Percentiles rank a stretch among this genome's conserved stretches.
phyloP scores from a whole-genome alignment of 768 basidiomycete genomes.

The Podaxis sp. region DNA sequence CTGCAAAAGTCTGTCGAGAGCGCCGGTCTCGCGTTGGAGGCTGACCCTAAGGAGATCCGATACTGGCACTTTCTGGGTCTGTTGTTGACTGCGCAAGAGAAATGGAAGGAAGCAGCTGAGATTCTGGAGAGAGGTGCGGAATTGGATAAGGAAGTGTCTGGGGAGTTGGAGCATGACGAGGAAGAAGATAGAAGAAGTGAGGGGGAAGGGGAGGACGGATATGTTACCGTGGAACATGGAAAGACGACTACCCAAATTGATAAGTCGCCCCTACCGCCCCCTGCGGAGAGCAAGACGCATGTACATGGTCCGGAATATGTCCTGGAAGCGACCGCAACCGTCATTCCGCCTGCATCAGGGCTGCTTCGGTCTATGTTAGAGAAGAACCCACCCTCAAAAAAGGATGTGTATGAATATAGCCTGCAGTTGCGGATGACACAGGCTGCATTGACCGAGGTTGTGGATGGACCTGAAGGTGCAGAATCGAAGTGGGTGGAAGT shows the following conservation, averaged over 20 bases:
- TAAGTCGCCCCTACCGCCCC: neutral
- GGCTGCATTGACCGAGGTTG: slow-evolving; percentile 74
- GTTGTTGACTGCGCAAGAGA: slow-evolving; percentile 72
- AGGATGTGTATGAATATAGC: slow-evolving; percentile 71
- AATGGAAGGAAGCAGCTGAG: slow-evolving; percentile 75
- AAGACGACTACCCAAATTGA: neutral
- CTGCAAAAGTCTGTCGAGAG: slow-evolving; percentile 64
- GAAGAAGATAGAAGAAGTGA: slow-evolving; percentile 17
- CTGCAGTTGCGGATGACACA: slow-evolving; percentile 87
- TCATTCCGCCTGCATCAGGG: slow-evolving; percentile 36
- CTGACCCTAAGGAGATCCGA: slow-evolving; percentile 56
- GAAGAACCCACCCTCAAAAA: slow-evolving; percentile 39
- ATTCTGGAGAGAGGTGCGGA: slow-evolving; percentile 77
- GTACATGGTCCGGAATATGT: slow-evolving; percentile 16
- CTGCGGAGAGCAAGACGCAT: neutral
- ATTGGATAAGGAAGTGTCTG: slow-evolving; percentile 41
- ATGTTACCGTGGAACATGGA: slow-evolving; percentile 2
- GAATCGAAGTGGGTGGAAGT: slow-evolving; percentile 79
- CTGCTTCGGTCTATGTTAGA: slow-evolving; percentile 25
- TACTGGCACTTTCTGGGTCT: slow-evolving; percentile 93
- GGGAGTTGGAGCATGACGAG: slow-evolving; percentile 17
- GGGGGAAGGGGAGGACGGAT: slow-evolving; percentile 7
- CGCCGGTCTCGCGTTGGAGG: slow-evolving; percentile 73
- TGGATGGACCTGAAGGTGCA: slow-evolving; percentile 84
- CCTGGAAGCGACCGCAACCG: slow-evolving; percentile 23